Base-by-base conservation (phyloP, 2,329 filamentous ascomycete species). In the Xylaria sp. region DNA sequence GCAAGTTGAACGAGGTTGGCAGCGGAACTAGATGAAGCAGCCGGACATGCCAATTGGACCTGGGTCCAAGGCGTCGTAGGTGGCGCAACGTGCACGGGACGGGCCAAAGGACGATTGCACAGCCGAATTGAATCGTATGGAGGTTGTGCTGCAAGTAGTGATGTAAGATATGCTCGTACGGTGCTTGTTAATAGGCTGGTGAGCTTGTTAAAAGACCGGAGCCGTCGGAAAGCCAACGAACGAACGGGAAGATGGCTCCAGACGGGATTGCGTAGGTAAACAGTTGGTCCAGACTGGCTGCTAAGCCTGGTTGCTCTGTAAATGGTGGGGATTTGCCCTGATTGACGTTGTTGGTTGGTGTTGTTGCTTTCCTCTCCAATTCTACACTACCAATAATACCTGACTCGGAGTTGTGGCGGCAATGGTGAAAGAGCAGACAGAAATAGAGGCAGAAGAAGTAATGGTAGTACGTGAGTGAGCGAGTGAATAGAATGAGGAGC, bases 1-100 rank as follows among this genome's bases (percentile, higher is more conserved):
- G 68, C 51, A 65, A 68, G 68, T 51, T 55, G 56, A 60, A 32
- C 25, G 46, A 44, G n/a, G 50, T 64, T 61, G 37, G 44, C 44
- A 54, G 55, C 39, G 25, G 52, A 32, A 32, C 48, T 50, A 62
- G 60, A 56, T 39, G 18, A 39, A 50, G 55, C 10, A 52, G 59
- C 59, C 46, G 59, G 48, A 32, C 48, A 46, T 65, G 56, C 64
- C 52, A 70, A 70, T 70, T 70, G 67, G 60, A 66, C 57, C 52
- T 34, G 37, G 18, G 63, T 55, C 55, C 57, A 37, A 62, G 64
- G 56, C 61, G 69, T 44, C 32, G 46, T 46, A 55, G 25, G 54
- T 20, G 56, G 54, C 50, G 44, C 65, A 41, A 37, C 32, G 39
- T 25, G 34, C 25, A 50, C 12, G 51, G 23, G 48, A 55, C 8